These are phyloP conservation scores for Parascedosporium putredinis DNA, from an alignment of 2,329 filamentous ascomycete genomes.

Conservation along the genomic window DNA sequence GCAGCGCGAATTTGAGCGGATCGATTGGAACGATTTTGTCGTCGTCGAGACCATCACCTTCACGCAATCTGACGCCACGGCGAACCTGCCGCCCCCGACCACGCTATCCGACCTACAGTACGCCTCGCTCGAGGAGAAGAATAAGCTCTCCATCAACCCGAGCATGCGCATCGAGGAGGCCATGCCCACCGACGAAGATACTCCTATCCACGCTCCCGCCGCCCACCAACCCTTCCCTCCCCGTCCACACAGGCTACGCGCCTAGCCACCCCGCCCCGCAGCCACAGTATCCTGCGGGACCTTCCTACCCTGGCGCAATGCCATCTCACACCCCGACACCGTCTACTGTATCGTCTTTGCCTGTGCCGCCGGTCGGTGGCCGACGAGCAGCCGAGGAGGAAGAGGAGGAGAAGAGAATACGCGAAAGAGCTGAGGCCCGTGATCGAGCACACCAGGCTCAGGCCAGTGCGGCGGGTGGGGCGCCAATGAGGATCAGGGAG, in stretches of 20 bases:
- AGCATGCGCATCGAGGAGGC: conserved; percentile 88
- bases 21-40: conserved; percentile 97
- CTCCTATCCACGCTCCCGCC: conserved; percentile 10
- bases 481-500: conserved; percentile 79
- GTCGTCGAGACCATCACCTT: conserved; percentile 94
- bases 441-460: conserved; percentile 64
- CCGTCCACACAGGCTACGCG: conserved; percentile 31
- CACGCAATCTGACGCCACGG: conserved; percentile 75
- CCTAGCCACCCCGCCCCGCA: conserved; percentile 27
- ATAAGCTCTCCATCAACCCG: conserved; percentile 73
- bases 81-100: conserved; percentile 78
- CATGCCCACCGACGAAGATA: conserved; percentile 65
- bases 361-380: conserved; percentile 16
- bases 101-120: conserved; percentile 87
- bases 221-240: conserved; percentile 26
- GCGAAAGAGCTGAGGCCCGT: conserved; percentile 50
- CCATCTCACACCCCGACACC: conserved; percentile 8
- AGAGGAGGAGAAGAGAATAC: conserved; percentile 53
- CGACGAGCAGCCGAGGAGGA: conserved; percentile 38
- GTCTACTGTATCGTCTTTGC: conserved; percentile 16
- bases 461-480: conserved; percentile 61
- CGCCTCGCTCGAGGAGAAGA: conserved; percentile 89
- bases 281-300: background rate
- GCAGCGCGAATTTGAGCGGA: conserved; percentile 64
- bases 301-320: conserved; percentile 23